Base-by-base conservation (phyloP, 257 asterid genomes). In the Nemophila menziesii region DNA sequence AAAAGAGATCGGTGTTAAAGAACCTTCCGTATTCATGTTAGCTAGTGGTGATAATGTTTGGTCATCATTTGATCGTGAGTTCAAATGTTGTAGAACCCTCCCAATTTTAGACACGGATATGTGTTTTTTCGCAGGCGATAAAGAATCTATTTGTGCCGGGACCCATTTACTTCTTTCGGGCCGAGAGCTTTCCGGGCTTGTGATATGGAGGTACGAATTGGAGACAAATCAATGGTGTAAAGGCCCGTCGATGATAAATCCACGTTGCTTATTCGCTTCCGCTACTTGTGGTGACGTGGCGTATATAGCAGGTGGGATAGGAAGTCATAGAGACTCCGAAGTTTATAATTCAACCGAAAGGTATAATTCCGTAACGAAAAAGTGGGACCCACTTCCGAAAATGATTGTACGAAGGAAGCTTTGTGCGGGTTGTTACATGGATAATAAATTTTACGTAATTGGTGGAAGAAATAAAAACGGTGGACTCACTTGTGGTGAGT, bases 341-440 rank as follows among this genome's bases (percentile, higher is more conserved):
- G 78, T 71, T 5, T 70, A 64, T 4, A 68, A 71, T 65, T 57
- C 78, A 0, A 87, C 82, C 4, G 94, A 82, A 48, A 79, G 44
- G 18, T 82, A 82, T 53, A 59, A 71, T 19, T 68, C 87, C 0
- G 73, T 55, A 14, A 51, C 43, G 16, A 62, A 71, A 10, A 49
- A 61, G 0, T 82, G 94, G 94, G 78, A 66, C 3, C 57, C 67
- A 0, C 82, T 82, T 41, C 94, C 92, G 0, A 52, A 68, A 71
- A 82, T 82, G 94, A 75, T 57, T 5, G 60, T 46, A 51, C 67
- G 27, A 49, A 44, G 94, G 52, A 61, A 64, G 37, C 52, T 75
- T 0, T 82, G 92, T 22, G 52, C 94, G 0, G 94, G 94, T 0
- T 75, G 77, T 39, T 82, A 65, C 61, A 82, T 82, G 94, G 94